These are phyloP conservation scores for Fonsecaea pedrosoi DNA, from an alignment of 2,329 filamentous ascomycete species.

Conservation along the genomic window DNA sequence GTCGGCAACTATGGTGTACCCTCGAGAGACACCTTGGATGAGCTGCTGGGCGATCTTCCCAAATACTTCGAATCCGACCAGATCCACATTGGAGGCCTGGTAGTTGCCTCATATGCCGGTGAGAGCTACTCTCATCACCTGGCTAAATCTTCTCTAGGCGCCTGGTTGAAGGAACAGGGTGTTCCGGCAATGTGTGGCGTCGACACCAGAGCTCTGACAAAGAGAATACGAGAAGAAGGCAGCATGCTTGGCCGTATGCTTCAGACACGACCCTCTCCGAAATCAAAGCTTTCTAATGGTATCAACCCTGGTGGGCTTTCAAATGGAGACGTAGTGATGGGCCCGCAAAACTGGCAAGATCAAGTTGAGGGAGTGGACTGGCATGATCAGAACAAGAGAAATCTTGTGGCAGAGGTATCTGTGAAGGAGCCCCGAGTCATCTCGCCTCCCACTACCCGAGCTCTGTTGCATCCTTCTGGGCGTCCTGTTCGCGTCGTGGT, in stretches of 20 bases:
- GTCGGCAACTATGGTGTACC: conserved; percentile 98
- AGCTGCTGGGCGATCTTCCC: conserved; percentile 82
- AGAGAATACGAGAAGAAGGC: conserved; percentile 90
- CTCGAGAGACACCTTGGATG: conserved; percentile 81
- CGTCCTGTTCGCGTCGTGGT: conserved; percentile 86
- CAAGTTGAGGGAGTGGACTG: conserved; percentile 83
- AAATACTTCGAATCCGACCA: conserved; percentile 91
- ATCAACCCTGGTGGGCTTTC: conserved; percentile 50
- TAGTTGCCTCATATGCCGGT: conserved; percentile 89
- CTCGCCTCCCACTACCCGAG: conserved; percentile 72
- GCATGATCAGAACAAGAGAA: conserved; percentile 89
- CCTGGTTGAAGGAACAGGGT: conserved; percentile 95
- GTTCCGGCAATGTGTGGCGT: conserved; percentile 94
- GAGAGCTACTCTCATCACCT: conserved; percentile 96
- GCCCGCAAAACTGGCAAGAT: conserved; percentile 55
- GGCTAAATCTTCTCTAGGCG: conserved; percentile 84
- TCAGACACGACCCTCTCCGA: conserved; percentile 64
- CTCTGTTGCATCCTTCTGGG: conserved; percentile 85
- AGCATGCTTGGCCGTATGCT: conserved; percentile 95
- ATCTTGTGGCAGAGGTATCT: conserved; percentile 74
- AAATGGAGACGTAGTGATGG: conserved; percentile 40
- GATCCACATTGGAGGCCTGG: conserved; percentile 92
- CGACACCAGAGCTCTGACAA: conserved; percentile 91
- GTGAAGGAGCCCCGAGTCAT: conserved; percentile 86
- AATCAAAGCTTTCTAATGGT: conserved; percentile 50